Percentiles rank a stretch among this genome's conserved stretches.
phyloP scores from a whole-genome alignment of 2,329 filamentous ascomycete species.

The Clonostachys solani region DNA sequence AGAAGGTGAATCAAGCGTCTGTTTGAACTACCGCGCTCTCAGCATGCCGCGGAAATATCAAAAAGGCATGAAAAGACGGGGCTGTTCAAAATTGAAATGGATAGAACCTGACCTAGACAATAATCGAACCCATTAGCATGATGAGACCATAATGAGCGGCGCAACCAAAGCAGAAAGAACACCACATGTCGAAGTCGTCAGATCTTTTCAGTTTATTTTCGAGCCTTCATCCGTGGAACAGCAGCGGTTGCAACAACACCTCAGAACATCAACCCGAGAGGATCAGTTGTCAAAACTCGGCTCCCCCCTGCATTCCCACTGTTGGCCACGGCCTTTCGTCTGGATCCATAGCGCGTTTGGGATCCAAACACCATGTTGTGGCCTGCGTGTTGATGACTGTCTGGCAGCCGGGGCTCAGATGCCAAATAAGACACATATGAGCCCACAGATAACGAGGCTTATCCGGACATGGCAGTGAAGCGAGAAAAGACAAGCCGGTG shows the following conservation, averaged over 20 bases:
- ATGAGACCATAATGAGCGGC: not conserved
- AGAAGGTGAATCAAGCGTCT: no score
- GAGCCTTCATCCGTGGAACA: constrained; percentile 44
- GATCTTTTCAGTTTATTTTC: constrained; percentile 69
- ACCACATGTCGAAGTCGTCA: constrained; percentile 45
- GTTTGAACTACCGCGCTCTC: no score
- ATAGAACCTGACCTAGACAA: not conserved
- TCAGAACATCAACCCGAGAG: not conserved
- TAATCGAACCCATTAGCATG: not conserved
- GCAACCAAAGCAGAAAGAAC: not conserved
- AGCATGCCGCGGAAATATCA: no score
- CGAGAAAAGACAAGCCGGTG: not conserved
- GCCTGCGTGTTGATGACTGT: constrained; percentile 14
- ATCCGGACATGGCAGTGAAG: not conserved
- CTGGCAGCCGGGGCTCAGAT: not conserved
- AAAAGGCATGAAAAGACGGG: not conserved
- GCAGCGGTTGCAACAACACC: constrained; percentile 39
- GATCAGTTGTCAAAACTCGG: not conserved
- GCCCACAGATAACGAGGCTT: not conserved
- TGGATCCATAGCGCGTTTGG: constrained; percentile 26
- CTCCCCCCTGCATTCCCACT: constrained; percentile 13
- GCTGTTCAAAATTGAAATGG: not conserved
- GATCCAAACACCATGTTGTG: constrained; percentile 49
- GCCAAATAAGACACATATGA: constrained; percentile 1
- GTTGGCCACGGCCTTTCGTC: constrained; percentile 59